Base-by-base conservation (phyloP, 345 rosid genomes). In the Cardamine occulta region DNA sequence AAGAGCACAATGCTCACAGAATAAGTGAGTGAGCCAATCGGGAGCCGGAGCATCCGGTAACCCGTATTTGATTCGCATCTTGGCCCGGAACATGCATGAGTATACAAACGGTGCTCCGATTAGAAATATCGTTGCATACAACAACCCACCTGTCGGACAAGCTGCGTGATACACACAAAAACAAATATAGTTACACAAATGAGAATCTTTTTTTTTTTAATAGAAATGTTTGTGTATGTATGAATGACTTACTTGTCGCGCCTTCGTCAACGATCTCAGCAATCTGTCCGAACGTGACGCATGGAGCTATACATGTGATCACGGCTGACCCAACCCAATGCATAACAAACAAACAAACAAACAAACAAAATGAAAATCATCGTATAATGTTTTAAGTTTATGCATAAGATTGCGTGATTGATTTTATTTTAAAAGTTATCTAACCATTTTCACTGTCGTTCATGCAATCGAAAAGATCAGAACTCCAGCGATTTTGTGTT, bases 381-480 rank as follows among this genome's bases (percentile, higher is more conserved):
- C 37, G 18, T 55, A 4, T 18, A 47, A 35, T n/a, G 35, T 49
- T 62, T 51, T 17, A 24, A 24, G 18, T 5, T 35, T 52, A 23
- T 47, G 37, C 7, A 39, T 55, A 14, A 51, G 23, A 23, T 52
- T 53, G 35, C 6, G 34, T 32, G 35, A 32, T 32, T 32, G 35
- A 32, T 7, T 32, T 31, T 21, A 32, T 59, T 24, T 47, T 34
- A 44, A 21, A 72, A 21, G n/a, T 51, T 42, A 55, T 40, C 65
- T 61, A 90, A 90, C 96, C 88, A 61, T 87, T 90, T 57, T 24
- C 68, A 14, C 88, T 85, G 56, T 90, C 90, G 18, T 90, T 86
- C 89, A 88, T 81, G 84, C 88, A 88, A 56, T 84, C 89, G 53
- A 88, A 88, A 4, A 89, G 74, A 17, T 84, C 86, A 11, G 84